Percentiles rank a stretch among this genome's conserved stretches.
Conservation (phyloP, 495 filamentous ascomycete species). For the Xylaria scruposa region DNA sequence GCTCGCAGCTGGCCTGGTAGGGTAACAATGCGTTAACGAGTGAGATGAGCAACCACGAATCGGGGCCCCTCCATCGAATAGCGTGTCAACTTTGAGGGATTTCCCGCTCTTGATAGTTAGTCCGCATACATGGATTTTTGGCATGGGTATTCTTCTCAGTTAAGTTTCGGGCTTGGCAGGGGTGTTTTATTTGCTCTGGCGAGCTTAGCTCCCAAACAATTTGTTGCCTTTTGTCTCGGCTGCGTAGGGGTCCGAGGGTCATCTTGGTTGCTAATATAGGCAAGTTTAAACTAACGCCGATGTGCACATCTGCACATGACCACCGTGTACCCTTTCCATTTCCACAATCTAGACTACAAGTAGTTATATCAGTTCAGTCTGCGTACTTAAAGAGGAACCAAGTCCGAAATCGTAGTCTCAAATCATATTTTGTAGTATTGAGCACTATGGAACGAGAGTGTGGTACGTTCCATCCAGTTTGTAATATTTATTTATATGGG, state of each 20-base stretch:
- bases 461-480: neutral
- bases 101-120: conserved; percentile 14
- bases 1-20: neutral
- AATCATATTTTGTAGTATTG: neutral
- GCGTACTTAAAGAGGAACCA: neutral
- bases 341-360: neutral
- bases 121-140: neutral
- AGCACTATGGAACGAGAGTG: neutral
- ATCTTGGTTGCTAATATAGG: neutral
- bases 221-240: neutral
- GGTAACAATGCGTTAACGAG: neutral
- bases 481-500: neutral
- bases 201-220: neutral
- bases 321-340: neutral
- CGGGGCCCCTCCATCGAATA: conserved; percentile 2
- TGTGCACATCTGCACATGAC: conserved; percentile 3
- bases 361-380: neutral
- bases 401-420: neutral
- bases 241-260: conserved; percentile 3
- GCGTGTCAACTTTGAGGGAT: conserved; percentile 11
- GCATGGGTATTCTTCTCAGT: conserved; percentile 13
- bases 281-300: conserved; percentile 1
- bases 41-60: conserved; percentile 2
- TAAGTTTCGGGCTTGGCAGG: conserved; percentile 16
- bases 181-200: neutral